Evolutionary conservation across 106 monocot genomes (phyloP).

Genomic region (Chionographis japonica): DNA sequence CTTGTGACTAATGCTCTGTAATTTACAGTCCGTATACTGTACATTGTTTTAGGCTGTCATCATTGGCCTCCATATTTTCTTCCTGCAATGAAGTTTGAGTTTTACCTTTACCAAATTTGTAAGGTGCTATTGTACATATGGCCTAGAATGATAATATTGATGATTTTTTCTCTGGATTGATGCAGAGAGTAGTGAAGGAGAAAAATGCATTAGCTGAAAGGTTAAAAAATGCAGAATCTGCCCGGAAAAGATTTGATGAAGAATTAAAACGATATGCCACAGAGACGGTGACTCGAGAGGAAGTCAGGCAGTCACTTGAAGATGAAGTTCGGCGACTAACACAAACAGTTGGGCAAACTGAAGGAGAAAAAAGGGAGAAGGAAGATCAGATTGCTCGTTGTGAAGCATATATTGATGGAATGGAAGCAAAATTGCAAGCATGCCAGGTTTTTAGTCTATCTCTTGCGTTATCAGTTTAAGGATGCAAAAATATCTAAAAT

Average conservation of each 20-base stretch:
- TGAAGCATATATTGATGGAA: conserved; percentile 88
- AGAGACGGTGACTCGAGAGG: conserved; percentile 68
- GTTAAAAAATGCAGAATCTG: conserved; percentile 75
- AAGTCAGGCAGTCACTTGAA: conserved; percentile 71
- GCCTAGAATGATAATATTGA: background rate
- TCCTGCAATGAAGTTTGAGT: no score
- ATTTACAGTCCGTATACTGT: no score
- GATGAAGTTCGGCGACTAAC: conserved; percentile 73
- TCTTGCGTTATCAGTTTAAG: background rate
- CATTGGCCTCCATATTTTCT: no score
- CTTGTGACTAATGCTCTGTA: no score
- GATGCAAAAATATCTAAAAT: no score
- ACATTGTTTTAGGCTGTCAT: no score
- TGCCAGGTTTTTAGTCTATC: conserved; percentile 49
- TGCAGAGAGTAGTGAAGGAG: conserved; percentile 80
- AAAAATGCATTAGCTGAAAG: conserved; percentile 83
- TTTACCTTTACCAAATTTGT: background rate
- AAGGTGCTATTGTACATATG: background rate
- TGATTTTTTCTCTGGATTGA: background rate
- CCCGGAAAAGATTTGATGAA: conserved; percentile 79
- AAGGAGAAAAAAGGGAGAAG: conserved; percentile 92
- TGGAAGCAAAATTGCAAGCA: conserved; percentile 78
- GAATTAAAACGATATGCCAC: conserved; percentile 80
- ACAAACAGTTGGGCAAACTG: conserved; percentile 76
- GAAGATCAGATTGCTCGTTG: conserved; percentile 84